Base-by-base conservation (phyloP, 2,329 filamentous ascomycete genomes). In the Huntiella abstrusa region DNA sequence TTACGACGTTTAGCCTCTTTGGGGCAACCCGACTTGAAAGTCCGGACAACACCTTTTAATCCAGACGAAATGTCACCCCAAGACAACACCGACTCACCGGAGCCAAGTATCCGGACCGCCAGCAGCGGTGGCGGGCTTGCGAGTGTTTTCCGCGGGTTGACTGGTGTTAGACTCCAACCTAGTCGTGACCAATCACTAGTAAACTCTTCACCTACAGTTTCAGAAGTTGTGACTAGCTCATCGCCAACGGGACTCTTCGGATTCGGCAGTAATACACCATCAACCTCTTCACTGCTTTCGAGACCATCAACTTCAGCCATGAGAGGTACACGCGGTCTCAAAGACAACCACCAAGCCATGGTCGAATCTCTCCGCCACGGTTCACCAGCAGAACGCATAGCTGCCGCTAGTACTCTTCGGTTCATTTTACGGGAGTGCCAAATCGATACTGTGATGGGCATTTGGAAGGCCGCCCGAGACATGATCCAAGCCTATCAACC, bases 381-480 rank as follows among this genome's bases (percentile, higher is more conserved):
- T 33, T 59, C 64, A 17, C 59, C 69, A 4, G 60, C 59, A 52
- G 73, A 77, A 52, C 66, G 75, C 36, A 63, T 76, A 16, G 60
- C 67, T 17, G 76, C 75, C 6, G 75, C 74, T 39, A 65, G 67
- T 48, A 64, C 68, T n/a, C 60, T 80, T 36, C 69, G 71, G 37
- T 61, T 66, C 53, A 65, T 70, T 48, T 66, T 80, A 33, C 60
- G 67, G 32, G 73, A 77, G 51, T 75, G 73, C 54, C 71, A 75
- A 4, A 60, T 78, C 22, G 70, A 69, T 48, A 68, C 71, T 4
- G 68, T 76, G 10, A 62, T 73, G 42, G 70, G 74, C 40, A 76
- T 82, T 48, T 82, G 77, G 74, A 70, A 75, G 52, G 73, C 74
- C 11, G 75, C 68, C 40, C 77, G 76, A 56, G 76, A 81, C 54